Evolutionary conservation across 176 grass and related monocot species (phyloP).

Genomic region (Bromus sterilis): DNA sequence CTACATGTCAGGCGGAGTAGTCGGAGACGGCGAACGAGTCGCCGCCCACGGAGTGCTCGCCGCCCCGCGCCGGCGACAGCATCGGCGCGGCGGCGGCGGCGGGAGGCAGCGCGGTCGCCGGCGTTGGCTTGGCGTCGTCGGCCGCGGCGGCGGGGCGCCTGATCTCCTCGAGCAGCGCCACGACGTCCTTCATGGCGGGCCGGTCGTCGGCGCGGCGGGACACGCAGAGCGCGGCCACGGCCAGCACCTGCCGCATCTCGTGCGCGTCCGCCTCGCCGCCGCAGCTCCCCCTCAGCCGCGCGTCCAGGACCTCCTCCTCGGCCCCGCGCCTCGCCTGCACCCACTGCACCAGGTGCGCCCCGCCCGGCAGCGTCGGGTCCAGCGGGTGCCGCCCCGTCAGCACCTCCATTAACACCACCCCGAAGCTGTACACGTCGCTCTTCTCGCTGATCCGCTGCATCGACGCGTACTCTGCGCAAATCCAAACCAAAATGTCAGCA

Average conservation of each 20-base stretch:
- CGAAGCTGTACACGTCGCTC: slow-evolving; percentile 95
- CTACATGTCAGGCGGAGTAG: slow-evolving; percentile 48
- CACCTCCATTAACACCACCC: slow-evolving; percentile 75
- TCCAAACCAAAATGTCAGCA: background rate
- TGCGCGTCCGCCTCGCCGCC: slow-evolving; percentile 43
- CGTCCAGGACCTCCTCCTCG: slow-evolving; percentile 49
- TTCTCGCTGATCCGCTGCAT: slow-evolving; percentile 83
- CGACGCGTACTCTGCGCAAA: slow-evolving; percentile 70
- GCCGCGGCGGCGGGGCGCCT: slow-evolving; percentile 25
- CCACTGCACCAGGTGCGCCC: slow-evolving; percentile 87
- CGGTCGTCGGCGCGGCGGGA: slow-evolving; percentile 57
- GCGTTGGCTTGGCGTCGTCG: slow-evolving; percentile 23
- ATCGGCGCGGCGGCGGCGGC: background rate
- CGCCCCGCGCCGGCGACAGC: slow-evolving; percentile 28
- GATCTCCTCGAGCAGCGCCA: slow-evolving; percentile 77
- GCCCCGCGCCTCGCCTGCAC: slow-evolving; percentile 47
- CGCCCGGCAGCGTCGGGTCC: slow-evolving; percentile 71
- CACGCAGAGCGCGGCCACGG: slow-evolving; percentile 60
- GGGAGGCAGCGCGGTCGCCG: background rate
- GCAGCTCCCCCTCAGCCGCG: slow-evolving; percentile 37
- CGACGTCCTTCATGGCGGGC: slow-evolving; percentile 78
- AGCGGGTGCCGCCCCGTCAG: slow-evolving; percentile 81
- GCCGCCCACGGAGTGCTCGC: slow-evolving; percentile 9
- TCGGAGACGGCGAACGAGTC: slow-evolving; percentile 67
- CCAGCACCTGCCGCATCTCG: slow-evolving; percentile 80